Percentiles rank a stretch among this genome's conserved stretches.
Evolutionary conservation across 345 rosid genomes (phyloP).

Genomic region (Eucalyptus decipiens): DNA sequence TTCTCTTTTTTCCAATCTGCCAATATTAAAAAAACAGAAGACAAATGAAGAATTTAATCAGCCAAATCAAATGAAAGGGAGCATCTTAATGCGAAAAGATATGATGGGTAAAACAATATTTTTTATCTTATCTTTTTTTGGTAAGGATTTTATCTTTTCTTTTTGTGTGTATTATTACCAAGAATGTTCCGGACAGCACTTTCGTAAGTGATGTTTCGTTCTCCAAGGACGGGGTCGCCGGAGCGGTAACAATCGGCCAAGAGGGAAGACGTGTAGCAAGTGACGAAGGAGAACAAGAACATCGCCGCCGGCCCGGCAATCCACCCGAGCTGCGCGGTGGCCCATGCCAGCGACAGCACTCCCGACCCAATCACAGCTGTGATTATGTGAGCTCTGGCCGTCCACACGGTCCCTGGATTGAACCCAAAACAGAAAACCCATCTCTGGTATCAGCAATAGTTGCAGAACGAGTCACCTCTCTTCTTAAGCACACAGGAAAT

Average conservation of each 20-base stretch:
- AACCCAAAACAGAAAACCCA: background rate
- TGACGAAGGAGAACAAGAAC: constrained; percentile 53
- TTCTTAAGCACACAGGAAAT: background rate
- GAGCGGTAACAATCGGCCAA: constrained; percentile 58
- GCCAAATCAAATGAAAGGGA: background rate
- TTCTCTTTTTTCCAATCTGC: constrained; percentile 20
- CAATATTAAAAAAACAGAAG: background rate
- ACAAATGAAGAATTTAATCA: background rate
- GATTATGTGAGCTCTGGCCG: constrained; percentile 48
- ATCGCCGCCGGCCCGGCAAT: constrained; percentile 51
- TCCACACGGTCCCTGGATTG: constrained; percentile 43
- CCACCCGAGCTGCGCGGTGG: constrained; percentile 73
- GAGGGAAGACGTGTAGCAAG: constrained; percentile 49
- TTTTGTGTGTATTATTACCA: constrained; percentile 9
- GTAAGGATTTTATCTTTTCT: no score
- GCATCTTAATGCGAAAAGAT: background rate
- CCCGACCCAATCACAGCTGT: constrained; percentile 72
- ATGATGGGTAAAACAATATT: background rate
- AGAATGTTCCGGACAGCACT: constrained; percentile 48
- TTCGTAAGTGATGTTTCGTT: constrained; percentile 59
- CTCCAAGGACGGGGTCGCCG: constrained; percentile 44
- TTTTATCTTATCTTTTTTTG: no score
- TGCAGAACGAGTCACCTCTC: background rate
- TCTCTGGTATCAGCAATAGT: no score
- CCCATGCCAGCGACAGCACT: constrained; percentile 53